These are phyloP conservation scores for Neckera pumila DNA, from an alignment of 225 moss, liverwort and hornwort species.

Conservation along the genomic window DNA sequence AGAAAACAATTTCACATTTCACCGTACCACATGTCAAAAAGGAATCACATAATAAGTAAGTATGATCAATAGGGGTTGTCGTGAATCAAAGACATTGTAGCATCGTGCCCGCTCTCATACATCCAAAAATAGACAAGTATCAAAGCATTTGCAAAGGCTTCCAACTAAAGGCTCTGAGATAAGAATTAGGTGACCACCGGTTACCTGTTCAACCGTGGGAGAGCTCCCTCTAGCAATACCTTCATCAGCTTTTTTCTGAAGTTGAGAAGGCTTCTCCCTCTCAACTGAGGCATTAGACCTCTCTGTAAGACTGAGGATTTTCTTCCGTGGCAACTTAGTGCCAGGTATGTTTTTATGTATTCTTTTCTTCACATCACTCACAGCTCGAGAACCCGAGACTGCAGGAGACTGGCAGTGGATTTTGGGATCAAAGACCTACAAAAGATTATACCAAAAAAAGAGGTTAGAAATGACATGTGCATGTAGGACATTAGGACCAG, in stretches of 20 bases:
- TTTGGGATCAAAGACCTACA: constrained; percentile 4
- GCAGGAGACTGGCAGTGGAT: not conserved
- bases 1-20: not conserved
- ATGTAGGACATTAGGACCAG: not conserved
- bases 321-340: not conserved
- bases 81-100: not conserved
- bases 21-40: not conserved
- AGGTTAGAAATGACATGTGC: not conserved
- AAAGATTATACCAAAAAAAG: not conserved
- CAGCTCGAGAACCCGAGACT: not conserved
- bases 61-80: not conserved
- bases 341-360: not conserved
- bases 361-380: not conserved
- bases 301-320: not conserved
- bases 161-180: not conserved
- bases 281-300: not conserved
- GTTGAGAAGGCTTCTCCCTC: not conserved
- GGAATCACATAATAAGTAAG: not conserved
- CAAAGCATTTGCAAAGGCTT: not conserved
- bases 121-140: not conserved
- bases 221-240: not conserved
- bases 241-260: not conserved
- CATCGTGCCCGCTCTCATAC: not conserved
- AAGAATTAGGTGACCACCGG: not conserved
- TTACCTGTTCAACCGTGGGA: not conserved